A percentile compares a stretch with the other conserved stretches of the same genome.
Evolutionary conservation across 495 filamentous ascomycete genomes (phyloP).

Genomic region (Aspergillus sparsus): DNA sequence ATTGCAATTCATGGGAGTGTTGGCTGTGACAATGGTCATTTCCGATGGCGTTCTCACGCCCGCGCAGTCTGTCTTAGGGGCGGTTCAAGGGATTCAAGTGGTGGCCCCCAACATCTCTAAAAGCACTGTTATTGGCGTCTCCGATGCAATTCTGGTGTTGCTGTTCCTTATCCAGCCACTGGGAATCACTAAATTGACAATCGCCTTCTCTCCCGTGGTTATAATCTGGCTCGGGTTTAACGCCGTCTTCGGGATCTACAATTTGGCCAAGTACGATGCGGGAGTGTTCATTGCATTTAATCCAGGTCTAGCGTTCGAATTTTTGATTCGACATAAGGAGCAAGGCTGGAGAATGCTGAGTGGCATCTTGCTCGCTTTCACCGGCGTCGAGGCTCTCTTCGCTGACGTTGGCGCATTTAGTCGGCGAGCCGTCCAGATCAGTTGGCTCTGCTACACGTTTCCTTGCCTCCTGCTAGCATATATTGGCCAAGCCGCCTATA

Average conservation of each 20-base stretch:
- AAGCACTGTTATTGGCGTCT: constrained; percentile 61
- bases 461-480: constrained; percentile 72
- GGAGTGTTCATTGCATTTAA: constrained; percentile 69
- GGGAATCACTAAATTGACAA: constrained; percentile 65
- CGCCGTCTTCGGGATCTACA: constrained; percentile 67
- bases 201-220: constrained; percentile 69
- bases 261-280: constrained; percentile 62
- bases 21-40: constrained; percentile 71
- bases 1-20: constrained; percentile 66
- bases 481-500: constrained; percentile 73
- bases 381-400: constrained; percentile 74
- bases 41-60: constrained; percentile 46
- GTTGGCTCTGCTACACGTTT: constrained; percentile 63
- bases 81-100: constrained; percentile 54
- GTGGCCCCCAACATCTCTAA: constrained; percentile 43
- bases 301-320: constrained; percentile 63
- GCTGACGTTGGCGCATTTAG: constrained; percentile 73
- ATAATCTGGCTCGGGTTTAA: constrained; percentile 74
- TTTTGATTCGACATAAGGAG: constrained; percentile 60
- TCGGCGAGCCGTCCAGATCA: constrained; percentile 60
- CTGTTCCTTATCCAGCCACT: constrained; percentile 72
- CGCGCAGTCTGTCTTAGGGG: constrained; percentile 28
- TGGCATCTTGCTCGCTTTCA: constrained; percentile 70
- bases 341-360: constrained; percentile 68
- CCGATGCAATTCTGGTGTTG: constrained; percentile 67